Evolutionary conservation across 805 yeast species (phyloP).

Genomic region (Pichia scutulata): DNA sequence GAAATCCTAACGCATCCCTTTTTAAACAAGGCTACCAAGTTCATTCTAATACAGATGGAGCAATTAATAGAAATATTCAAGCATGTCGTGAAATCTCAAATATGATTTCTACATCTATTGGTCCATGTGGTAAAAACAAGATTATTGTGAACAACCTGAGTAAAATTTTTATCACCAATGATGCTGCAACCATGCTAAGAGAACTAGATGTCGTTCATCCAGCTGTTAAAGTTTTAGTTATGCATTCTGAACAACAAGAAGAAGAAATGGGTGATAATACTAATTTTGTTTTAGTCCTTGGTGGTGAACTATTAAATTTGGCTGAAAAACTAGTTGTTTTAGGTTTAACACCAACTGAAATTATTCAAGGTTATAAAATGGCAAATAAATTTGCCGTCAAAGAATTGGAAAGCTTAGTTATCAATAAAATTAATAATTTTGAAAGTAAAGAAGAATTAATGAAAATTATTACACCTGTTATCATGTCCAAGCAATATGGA

Average conservation of each 20-base stretch:
- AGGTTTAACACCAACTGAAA: conserved; percentile 88
- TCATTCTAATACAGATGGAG: conserved; percentile 87
- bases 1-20: conserved; percentile 86
- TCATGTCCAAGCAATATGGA: conserved; percentile 91
- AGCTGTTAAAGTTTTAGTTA: conserved; percentile 88
- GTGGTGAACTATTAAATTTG: conserved; percentile 83
- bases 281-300: conserved; percentile 81
- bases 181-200: conserved; percentile 94
- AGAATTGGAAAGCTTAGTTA: conserved; percentile 57
- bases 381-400: conserved; percentile 73
- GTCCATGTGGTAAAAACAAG: conserved; percentile 96
- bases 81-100: conserved; percentile 91
- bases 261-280: conserved; percentile 96
- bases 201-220: conserved; percentile 96
- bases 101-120: conserved; percentile 90
- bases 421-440: conserved; percentile 55
- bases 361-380: conserved; percentile 83
- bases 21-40: conserved; percentile 94
- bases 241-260: conserved; percentile 97
- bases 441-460: conserved; percentile 46
- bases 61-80: conserved; percentile 82
- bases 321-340: conserved; percentile 78
- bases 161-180: conserved; percentile 84
- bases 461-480: conserved; percentile 77
- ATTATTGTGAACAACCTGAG: conserved; percentile 85